Evolutionary conservation across 108 stramenopile genomes (phyloP), one percentile per base, ranked within the genome.

Genomic region (Skeletonema menzelii): DNA sequence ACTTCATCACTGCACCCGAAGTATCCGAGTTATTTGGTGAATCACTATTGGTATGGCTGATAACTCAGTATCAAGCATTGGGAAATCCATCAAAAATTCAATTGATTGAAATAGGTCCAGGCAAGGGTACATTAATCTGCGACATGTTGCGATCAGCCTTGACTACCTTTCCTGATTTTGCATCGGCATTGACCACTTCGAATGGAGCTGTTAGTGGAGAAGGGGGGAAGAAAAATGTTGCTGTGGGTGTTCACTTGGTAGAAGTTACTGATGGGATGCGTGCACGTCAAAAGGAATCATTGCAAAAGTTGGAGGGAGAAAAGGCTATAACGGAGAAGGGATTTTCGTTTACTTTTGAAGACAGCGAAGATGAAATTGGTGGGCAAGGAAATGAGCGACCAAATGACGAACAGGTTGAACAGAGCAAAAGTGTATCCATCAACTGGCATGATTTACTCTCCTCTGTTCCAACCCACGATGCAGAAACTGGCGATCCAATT

Each of bases 1-100:
- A 99, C 67, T 99, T 99, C 75, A 87, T 97, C 19, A 99, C 99
- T 8, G 96, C 99, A 44, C 99, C 99, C 3, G 99, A 99, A 85
- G 80, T 99, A 27, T 95, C 92, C 38, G 96, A 98, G 77, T 77
- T 98, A 27, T 99, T 99, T 82, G 98, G 98, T 15, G 97, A 98
- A 80, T 95, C 93, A 46, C 35, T 99, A 12, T 82, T 93, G 22
- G 83, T 99, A 56, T 99, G 97, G 97, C 85, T 95, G 59, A 84
- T 96, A 62, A 88, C 88, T 24, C 86, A 91, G 56, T 97, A 92
- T 82, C 69, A 88, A 67, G 63, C 81, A 27, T 49, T 75, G 46
- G 88, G 75, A 12, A 72, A 66, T 53, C 97, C 97, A 22, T 59
- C 61, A 4, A 61, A 68, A 31, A 77, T 97, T 37, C 94, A 93